Evolutionary conservation across 139 green algal genomes (phyloP), one percentile per base, ranked within the genome.

Genomic region (Closterium sp.): DNA sequence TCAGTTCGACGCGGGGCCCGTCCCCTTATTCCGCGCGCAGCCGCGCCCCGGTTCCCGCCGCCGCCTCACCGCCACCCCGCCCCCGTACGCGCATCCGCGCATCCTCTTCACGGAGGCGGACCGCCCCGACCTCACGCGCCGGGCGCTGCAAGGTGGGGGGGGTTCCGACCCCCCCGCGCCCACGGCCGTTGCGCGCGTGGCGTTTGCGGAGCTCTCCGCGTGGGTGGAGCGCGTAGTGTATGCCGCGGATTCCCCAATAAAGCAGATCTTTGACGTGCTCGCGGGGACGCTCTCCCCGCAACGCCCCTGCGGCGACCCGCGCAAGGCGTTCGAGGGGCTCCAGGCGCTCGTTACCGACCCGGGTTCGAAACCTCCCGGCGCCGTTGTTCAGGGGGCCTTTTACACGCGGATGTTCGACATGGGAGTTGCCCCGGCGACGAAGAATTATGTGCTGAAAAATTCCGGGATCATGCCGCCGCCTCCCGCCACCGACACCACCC

Each of bases 51-150:
- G 81, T 7, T 85, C 81, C 81, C 81, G 28, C 81, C 81, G 81
- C 81, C 28, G n/a, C 9, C 81, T 85, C 4, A 34, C 81, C 6
- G n/a, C 81, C n/a, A 31, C 4, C 81, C 81, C 81, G n/a, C n/a
- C 28, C n/a, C 81, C 81, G n/a, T 85, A 85, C 81, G 21, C 81
- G n/a, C 81, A 85, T 32, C 81, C 81, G n/a, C 81, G 81, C 81
- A 19, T 85, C n/a, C 81, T 85, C 81, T 85, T 85, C 6, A 34
- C 81, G n/a, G n/a, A 34, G n/a, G 81, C 81, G 28, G 81, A 85
- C 81, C 81, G 81, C n/a, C 10, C 81, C 81, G 81, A 85, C n/a
- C 81, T 85, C 81, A 85, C 81, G 81, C 81, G n/a, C 81, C 28
- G n/a, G 1, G 38, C 38, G 38, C 38, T 66, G 38, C 38, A 66